Percentiles rank a stretch among this genome's conserved stretches.
Conservation (phyloP, 208 protist species). For the Strigomonas culicis region DNA sequence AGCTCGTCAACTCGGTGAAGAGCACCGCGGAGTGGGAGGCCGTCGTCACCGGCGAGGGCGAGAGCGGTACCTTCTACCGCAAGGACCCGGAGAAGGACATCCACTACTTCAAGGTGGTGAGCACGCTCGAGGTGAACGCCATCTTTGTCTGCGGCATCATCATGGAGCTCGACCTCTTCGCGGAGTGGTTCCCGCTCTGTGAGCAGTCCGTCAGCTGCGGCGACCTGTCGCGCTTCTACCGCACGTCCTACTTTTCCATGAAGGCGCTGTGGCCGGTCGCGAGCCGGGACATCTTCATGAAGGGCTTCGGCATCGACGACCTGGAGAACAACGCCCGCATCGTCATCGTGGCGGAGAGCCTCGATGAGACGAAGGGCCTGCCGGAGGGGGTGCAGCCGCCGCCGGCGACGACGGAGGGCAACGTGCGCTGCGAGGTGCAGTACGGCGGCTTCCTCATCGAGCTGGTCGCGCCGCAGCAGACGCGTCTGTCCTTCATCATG, state of each 20-base stretch:
- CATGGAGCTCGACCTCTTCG: conserved; percentile 57
- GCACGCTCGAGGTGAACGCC: conserved; percentile 26
- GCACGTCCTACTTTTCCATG: conserved; percentile 44
- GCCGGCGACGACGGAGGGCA: conserved; percentile 19
- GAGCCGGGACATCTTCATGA: conserved; percentile 46
- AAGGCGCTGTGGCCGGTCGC: conserved; percentile 47
- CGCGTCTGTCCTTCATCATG: conserved; percentile 45
- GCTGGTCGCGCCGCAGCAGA: conserved; percentile 25
- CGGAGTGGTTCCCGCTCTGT: conserved; percentile 53
- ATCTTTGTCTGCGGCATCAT: conserved; percentile 38
- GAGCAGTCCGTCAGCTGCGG: conserved; percentile 25
- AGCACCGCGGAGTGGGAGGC: conserved; percentile 26
- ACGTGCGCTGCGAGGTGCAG: conserved; percentile 33
- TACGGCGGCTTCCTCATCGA: conserved; percentile 54
- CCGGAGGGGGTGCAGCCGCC: conserved; percentile 20
- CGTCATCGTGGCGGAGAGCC: conserved; percentile 37
- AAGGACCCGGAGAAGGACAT: conserved; percentile 26
- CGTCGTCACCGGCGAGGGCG: conserved; percentile 21
- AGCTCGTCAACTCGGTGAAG: conserved; percentile 29
- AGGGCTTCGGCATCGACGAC: conserved; percentile 53
- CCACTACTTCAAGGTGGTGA: conserved; percentile 56
- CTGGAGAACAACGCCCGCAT: conserved; percentile 39
- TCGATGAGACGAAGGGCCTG: conserved; percentile 16
- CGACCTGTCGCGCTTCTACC: conserved; percentile 46
- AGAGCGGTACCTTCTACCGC: conserved; percentile 39